Evolutionary conservation across 257 asterid genomes (phyloP).

Genomic region (Paulownia fortunei): DNA sequence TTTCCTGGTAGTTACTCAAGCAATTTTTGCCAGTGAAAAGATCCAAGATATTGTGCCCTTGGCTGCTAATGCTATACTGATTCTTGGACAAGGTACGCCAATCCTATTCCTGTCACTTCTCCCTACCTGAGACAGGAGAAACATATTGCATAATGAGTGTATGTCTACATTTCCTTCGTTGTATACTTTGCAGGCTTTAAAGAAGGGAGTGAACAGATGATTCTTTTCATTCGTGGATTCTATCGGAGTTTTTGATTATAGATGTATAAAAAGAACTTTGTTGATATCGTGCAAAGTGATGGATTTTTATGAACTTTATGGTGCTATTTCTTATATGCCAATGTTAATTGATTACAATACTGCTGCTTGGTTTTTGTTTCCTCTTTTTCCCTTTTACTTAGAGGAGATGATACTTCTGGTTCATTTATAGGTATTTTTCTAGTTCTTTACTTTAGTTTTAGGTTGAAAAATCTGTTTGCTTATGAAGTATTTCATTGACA

Average conservation of each 20-base stretch:
- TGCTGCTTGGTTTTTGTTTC: neutral
- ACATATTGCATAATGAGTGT: constrained; percentile 8
- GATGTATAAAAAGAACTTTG: neutral
- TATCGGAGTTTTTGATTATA: neutral
- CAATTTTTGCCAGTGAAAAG: constrained; percentile 78
- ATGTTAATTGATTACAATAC: neutral
- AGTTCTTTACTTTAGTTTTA: neutral
- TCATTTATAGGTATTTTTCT: neutral
- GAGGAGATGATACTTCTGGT: neutral
- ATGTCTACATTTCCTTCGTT: neutral
- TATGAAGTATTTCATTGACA: neutral
- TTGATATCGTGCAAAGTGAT: constrained; percentile 7
- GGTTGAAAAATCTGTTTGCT: neutral
- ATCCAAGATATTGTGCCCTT: constrained; percentile 72
- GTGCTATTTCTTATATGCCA: neutral
- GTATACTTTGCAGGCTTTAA: constrained; percentile 1
- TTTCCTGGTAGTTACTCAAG: constrained; percentile 58
- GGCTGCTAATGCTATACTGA: constrained; percentile 62
- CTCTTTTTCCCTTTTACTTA: neutral
- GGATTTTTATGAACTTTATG: neutral
- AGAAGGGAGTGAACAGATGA: neutral
- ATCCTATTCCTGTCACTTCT: constrained; percentile 9
- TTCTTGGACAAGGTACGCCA: constrained; percentile 83
- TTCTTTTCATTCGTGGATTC: neutral
- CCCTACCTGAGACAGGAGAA: neutral